Evolutionary conservation across 345 rosid species (phyloP).

Genomic region (Firmiana major): DNA sequence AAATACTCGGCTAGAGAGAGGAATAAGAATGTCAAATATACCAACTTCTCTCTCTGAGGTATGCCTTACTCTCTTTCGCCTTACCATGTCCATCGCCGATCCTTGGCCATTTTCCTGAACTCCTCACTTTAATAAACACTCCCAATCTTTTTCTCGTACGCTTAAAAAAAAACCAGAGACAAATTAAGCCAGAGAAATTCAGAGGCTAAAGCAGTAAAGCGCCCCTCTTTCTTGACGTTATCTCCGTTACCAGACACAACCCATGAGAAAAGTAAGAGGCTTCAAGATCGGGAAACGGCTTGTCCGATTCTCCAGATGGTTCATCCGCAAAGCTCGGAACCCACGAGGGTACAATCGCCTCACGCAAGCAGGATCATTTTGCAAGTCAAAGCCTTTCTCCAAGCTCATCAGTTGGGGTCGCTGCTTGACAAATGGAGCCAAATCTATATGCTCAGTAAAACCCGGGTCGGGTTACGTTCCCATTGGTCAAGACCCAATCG

Average conservation of each 20-base stretch:
- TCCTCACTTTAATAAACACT: background rate
- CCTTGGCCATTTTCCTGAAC: conserved; percentile 56
- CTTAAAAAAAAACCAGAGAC: background rate
- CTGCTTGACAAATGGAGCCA: conserved; percentile 47
- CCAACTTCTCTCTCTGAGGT: conserved; percentile 49
- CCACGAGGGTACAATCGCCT: conserved; percentile 31
- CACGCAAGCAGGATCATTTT: conserved; percentile 3
- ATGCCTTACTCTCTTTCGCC: conserved; percentile 38
- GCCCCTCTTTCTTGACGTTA: background rate
- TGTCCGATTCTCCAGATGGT: conserved; percentile 49
- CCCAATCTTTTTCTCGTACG: background rate
- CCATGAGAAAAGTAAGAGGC: conserved; percentile 55
- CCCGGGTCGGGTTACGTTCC: conserved; percentile 39
- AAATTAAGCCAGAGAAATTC: background rate
- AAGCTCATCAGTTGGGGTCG: conserved; percentile 63
- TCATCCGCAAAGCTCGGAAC: conserved; percentile 32
- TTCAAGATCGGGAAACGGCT: conserved; percentile 58
- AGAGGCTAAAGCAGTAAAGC: too few relatives aligned
- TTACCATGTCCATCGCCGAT: conserved; percentile 46
- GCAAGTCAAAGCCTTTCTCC: conserved; percentile 35
- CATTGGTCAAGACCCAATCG: conserved; percentile 27
- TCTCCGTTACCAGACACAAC: background rate
- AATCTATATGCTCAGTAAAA: conserved; percentile 30
- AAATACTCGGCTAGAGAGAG: conserved; percentile 3
- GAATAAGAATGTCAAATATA: conserved; percentile 34